These are phyloP conservation scores for Trematosphaeria pertusa DNA, from an alignment of 2,329 filamentous ascomycete species.

Conservation along the genomic window DNA sequence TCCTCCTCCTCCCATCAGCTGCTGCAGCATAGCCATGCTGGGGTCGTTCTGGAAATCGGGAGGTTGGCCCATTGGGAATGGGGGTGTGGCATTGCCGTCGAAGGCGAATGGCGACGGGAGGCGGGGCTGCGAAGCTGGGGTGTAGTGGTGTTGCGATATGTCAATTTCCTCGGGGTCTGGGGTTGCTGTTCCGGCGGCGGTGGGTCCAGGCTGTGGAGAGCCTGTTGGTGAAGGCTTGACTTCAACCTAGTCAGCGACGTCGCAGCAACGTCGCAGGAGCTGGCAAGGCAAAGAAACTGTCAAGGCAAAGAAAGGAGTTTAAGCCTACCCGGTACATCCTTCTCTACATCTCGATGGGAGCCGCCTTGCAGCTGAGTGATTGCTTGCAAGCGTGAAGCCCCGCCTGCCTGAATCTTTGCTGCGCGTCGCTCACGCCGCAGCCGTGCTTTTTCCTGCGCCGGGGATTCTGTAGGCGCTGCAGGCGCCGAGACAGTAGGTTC, in stretches of 20 bases:
- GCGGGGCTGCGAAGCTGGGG: conserved; percentile 58
- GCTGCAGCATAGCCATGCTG: conserved; percentile 77
- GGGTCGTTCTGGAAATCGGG: conserved; percentile 61
- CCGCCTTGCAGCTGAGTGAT: conserved; percentile 74
- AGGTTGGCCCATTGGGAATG: conserved; percentile 27
- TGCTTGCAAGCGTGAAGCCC: conserved; percentile 72
- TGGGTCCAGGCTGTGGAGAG: conserved; percentile 23
- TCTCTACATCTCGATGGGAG: conserved; percentile 39
- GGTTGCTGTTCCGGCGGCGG: conserved; percentile 38
- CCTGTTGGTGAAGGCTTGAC: conserved; percentile 30
- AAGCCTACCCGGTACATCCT: conserved; percentile 44
- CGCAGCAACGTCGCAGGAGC: conserved; percentile 12
- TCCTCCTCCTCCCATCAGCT: conserved; percentile 66
- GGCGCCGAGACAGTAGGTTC: too few species aligned
- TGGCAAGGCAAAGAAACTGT: too few species aligned
- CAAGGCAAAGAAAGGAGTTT: conserved; percentile 21
- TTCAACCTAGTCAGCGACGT: conserved; percentile 29
- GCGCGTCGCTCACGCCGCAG: conserved; percentile 80
- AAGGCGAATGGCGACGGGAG: conserved; percentile 45
- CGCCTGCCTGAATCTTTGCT: conserved; percentile 77
- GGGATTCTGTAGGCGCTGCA: conserved; percentile 41
- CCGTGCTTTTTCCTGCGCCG: conserved; percentile 66
- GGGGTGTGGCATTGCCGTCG: conserved; percentile 28
- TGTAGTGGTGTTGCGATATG: conserved; percentile 77
- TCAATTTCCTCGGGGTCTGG: conserved; percentile 75